Evolutionary conservation across 345 rosid genomes (phyloP).

Genomic region (Populus nigra): DNA sequence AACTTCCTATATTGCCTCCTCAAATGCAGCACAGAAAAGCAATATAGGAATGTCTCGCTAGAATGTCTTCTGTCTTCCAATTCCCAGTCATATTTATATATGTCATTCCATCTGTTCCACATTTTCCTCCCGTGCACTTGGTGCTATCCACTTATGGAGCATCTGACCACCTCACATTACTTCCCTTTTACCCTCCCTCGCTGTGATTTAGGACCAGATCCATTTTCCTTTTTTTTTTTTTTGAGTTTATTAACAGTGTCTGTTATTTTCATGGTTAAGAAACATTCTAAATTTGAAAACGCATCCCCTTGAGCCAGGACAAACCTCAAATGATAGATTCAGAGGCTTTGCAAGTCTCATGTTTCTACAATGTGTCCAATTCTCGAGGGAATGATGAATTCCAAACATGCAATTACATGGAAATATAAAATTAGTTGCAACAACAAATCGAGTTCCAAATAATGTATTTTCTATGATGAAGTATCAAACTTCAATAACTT

Average conservation of each 20-base stretch:
- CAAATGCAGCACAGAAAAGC: too few relatives aligned
- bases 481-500: conserved; percentile 1
- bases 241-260: not conserved
- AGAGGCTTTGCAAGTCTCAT: not conserved
- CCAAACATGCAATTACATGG: not conserved
- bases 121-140: not conserved
- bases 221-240: not conserved
- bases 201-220: not conserved
- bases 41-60: too few relatives aligned
- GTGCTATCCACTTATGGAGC: not conserved
- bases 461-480: not conserved
- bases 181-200: not conserved
- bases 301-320: not conserved
- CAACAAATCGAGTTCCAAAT: conserved; percentile 8
- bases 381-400: not conserved
- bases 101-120: not conserved
- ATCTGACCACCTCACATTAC: not conserved
- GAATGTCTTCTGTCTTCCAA: not conserved
- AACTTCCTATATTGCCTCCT: too few relatives aligned
- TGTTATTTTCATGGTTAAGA: not conserved
- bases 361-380: not conserved
- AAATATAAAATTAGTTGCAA: conserved; percentile 11
- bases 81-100: not conserved
- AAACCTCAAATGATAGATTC: conserved; percentile 1
- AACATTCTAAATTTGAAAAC: not conserved